These are phyloP conservation scores for Hippophae gyantsensis DNA, from an alignment of 306 rosid species.

Conservation along the genomic window DNA sequence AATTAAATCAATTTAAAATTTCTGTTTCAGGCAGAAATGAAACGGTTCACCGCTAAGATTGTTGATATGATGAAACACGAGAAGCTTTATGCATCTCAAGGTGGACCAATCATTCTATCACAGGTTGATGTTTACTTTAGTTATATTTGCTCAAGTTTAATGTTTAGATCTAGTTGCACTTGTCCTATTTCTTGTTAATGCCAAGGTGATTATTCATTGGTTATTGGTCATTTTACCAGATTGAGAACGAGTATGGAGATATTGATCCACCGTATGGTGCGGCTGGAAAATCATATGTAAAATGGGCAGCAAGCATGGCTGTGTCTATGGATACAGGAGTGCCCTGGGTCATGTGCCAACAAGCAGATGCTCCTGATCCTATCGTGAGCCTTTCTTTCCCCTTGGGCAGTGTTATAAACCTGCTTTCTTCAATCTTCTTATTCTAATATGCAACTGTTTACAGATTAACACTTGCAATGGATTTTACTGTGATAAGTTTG, in stretches of 20 bases:
- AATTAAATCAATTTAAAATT: no score
- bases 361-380: conserved; percentile 80
- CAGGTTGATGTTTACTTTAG: conserved; percentile 40
- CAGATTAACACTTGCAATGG: conserved; percentile 93
- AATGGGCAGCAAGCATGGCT: conserved; percentile 94
- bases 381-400: conserved; percentile 46
- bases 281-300: conserved; percentile 61
- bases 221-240: conserved; percentile 24
- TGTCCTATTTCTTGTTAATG: neutral
- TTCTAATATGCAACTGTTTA: conserved; percentile 10
- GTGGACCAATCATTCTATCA: conserved; percentile 90
- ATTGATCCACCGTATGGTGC: conserved; percentile 40
- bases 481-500: conserved; percentile 82
- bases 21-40: conserved; percentile 69
- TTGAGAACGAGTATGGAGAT: conserved; percentile 88
- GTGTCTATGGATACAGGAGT: conserved; percentile 79
- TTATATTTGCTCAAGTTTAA: neutral
- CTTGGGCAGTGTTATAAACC: neutral
- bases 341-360: conserved; percentile 99
- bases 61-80: conserved; percentile 78
- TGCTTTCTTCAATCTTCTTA: conserved; percentile 3
- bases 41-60: conserved; percentile 70
- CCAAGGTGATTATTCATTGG: neutral
- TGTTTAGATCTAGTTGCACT: neutral
- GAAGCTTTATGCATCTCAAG: conserved; percentile 81